Evolutionary conservation across 2,329 filamentous ascomycete genomes (phyloP), one percentile per base, ranked within the genome.

Genomic region (Microcyclospora tardicrescens): DNA sequence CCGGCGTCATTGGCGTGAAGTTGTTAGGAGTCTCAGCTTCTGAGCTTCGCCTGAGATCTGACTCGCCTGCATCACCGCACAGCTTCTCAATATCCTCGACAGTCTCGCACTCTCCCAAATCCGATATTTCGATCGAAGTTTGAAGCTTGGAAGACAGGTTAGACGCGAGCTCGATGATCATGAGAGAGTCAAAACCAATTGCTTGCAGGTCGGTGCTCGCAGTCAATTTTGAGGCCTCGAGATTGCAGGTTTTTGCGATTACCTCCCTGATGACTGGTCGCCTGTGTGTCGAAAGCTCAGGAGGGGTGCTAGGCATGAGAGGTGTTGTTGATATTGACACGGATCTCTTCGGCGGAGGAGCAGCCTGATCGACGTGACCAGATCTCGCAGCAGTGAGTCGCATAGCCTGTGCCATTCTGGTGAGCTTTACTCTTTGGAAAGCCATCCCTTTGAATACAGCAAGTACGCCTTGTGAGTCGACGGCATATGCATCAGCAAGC

Each of bases 171-270:
- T 45, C 43, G 30, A 45, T 41, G 29, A 45, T 43, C 43, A 45
- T 45, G 35, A 45, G 38, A 10, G 43, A 45, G 28, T 45, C 43
- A n/a, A 45, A 35, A 11, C 43, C 43, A 29, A 45, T 39, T 16
- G 37, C 38, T 16, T 39, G 35, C 2, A 45, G 35, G 6, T 37
- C 38, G 11, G 43, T 45, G 28, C 40, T 24, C 2, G 41, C 16
- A 10, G 41, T 39, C 19, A 45, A 34, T 13, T 38, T 34, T 14
- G 38, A 30, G 13, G 35, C 19, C 19, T 24, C 19, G 5, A 24
- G 19, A 24, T 24, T 24, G 19, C 19, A 24, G 19, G 19, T 24
- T 24, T 8, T 4, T 24, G 19, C 19, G 19, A 24, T 24, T 4
- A 24, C 8, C 5, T 24, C 19, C 8, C 19, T 24, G 8, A 24